phyloP scores from a whole-genome alignment of 2,329 filamentous ascomycete species.

The Fusarium goolgardi region DNA sequence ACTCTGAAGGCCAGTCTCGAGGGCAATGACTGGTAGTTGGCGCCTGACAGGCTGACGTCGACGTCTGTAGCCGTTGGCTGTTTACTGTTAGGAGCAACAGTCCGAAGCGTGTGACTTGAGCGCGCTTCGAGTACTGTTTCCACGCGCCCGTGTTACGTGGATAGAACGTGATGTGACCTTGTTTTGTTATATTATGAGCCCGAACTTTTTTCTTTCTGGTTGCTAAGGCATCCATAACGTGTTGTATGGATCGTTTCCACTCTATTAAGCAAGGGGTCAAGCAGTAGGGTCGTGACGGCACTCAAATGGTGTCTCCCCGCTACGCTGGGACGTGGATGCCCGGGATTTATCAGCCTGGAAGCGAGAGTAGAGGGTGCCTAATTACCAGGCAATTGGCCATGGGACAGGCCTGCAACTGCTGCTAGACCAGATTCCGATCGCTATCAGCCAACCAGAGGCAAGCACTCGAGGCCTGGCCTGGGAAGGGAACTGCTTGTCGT shows the following conservation, averaged over 20 bases:
- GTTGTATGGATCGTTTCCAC: slow-evolving; percentile 16
- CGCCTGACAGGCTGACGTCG: slow-evolving; percentile 34
- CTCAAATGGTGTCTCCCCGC: slow-evolving; percentile 28
- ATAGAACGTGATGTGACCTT: slow-evolving; percentile 37
- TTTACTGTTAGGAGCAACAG: neutral
- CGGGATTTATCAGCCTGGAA: slow-evolving; percentile 31
- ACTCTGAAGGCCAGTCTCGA: slow-evolving; percentile 32
- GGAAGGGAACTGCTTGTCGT: slow-evolving; percentile 19
- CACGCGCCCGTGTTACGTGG: slow-evolving; percentile 34
- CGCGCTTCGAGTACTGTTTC: slow-evolving; percentile 27
- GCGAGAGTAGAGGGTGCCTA: slow-evolving; percentile 29
- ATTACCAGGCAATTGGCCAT: slow-evolving; percentile 8
- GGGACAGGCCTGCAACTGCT: slow-evolving; percentile 8
- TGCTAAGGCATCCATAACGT: slow-evolving; percentile 45
- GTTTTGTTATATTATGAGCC: slow-evolving; percentile 37
- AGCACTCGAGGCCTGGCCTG: slow-evolving; percentile 2
- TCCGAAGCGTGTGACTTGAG: slow-evolving; percentile 34
- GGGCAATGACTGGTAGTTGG: slow-evolving; percentile 17
- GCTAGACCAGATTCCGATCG: slow-evolving; percentile 20
- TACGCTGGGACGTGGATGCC: slow-evolving; percentile 4
- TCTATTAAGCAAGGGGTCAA: slow-evolving; percentile 29
- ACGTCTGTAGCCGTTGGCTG: slow-evolving; percentile 9
- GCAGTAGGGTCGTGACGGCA: slow-evolving; percentile 30
- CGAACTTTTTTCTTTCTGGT: slow-evolving; percentile 23
- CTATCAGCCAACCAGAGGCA: slow-evolving; percentile 31